A percentile compares a stretch with the other conserved stretches of the same genome.
phyloP scores from a whole-genome alignment of 768 basidiomycete species.

The Naganishia kalamii region DNA sequence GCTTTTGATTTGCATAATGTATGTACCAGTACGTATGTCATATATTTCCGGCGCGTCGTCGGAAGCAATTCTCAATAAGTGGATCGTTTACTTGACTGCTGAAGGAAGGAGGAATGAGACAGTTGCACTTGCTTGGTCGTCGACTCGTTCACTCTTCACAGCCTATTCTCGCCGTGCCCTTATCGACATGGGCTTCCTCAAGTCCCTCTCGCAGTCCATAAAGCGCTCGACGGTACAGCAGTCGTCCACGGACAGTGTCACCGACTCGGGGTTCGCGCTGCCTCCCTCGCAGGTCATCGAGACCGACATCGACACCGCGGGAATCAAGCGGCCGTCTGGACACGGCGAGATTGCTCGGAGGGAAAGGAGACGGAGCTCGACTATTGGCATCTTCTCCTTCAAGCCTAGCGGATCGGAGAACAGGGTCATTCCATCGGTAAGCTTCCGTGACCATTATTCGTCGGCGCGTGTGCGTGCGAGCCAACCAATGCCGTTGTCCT shows the following conservation, averaged over 20 bases:
- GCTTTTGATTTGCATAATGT: neutral
- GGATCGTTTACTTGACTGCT: too few species aligned
- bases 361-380: conserved; percentile 1
- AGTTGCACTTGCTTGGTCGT: too few species aligned
- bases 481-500: too few species aligned
- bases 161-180: neutral
- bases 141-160: neutral
- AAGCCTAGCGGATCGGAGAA: neutral
- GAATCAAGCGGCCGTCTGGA: conserved; percentile 13
- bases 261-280: conserved; percentile 1
- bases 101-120: too few species aligned
- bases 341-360: conserved; percentile 4
- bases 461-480: too few species aligned
- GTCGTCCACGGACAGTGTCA: neutral
- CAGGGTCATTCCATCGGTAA: neutral
- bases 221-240: neutral
- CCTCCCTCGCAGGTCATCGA: neutral
- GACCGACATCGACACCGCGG: neutral
- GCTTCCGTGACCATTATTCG: neutral
- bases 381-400: too few species aligned
- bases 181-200: conserved; percentile 6
- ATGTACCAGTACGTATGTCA: too few species aligned
- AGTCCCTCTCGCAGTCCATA: conserved; percentile 5
- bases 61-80: too few species aligned
- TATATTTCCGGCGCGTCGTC: too few species aligned